Evolutionary conservation across 2,329 filamentous ascomycete genomes (phyloP).

Genomic region (Claviceps pazoutovae): DNA sequence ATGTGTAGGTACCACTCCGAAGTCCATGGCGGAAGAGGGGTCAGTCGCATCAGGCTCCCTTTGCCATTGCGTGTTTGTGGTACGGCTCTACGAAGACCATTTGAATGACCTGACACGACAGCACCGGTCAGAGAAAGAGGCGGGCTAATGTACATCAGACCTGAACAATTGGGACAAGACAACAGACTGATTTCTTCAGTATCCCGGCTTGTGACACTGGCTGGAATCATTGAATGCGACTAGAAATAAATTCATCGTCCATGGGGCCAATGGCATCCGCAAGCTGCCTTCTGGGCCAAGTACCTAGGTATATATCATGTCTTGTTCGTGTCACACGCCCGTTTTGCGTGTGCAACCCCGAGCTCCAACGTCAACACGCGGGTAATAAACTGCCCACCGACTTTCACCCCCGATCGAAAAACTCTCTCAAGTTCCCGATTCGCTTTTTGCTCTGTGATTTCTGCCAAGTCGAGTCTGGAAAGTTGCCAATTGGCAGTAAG

Average conservation of each 20-base stretch:
- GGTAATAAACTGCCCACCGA: not conserved
- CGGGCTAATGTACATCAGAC: not conserved
- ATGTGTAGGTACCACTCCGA: not conserved
- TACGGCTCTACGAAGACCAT: too few species aligned
- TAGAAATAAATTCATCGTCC: not conserved
- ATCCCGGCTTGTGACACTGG: not conserved
- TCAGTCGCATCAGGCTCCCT: not conserved
- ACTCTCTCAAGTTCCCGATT: not conserved
- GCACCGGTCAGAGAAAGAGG: constrained; percentile 1
- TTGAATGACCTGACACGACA: not conserved
- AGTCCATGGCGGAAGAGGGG: not conserved
- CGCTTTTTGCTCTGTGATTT: not conserved
- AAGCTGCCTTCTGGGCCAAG: too few species aligned
- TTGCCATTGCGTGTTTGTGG: too few species aligned
- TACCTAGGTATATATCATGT: too few species aligned
- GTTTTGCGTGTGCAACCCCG: too few species aligned
- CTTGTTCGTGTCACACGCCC: too few species aligned
- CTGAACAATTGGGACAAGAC: too few species aligned
- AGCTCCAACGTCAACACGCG: not conserved
- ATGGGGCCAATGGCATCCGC: too few species aligned
- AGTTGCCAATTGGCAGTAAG: not conserved
- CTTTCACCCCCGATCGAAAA: not conserved
- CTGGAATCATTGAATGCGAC: not conserved
- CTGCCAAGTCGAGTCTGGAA: not conserved
- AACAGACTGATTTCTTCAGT: not conserved